Base-by-base conservation (phyloP, 139 green algal species). In the Tetraselmis chui region DNA sequence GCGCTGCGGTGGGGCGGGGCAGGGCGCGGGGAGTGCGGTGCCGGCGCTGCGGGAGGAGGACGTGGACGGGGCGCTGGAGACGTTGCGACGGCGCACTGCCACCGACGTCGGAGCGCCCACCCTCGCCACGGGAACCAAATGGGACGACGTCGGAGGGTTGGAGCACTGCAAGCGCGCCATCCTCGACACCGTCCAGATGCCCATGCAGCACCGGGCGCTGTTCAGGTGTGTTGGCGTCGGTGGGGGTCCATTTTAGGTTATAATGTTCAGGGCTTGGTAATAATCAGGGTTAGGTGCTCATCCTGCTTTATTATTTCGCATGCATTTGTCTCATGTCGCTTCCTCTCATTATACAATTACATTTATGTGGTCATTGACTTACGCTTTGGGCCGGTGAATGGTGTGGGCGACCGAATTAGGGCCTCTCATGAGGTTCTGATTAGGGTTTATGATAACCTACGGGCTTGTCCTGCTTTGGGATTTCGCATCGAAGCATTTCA, bases 131-230 rank as follows among this genome's bases (percentile, higher is more conserved):
- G 80, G 89, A 97, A 29, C 94, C 95, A 79, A 78, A 27, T 98
- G 95, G 95, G 92, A 95, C 28, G 95, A 98, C 84, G 93, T 98
- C 2, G 95, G 95, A 0, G 95, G 95, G 0, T 86, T 98, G 79
- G 91, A 94, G 67, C 90, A 94, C 28, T 91, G 93, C 32, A 97
- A 97, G 88, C 29, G 78, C n/a, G 83, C 89, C n/a, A 94, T 98
- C 59, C 86, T 97, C 29, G 95, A 98, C 85, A 98, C 95, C 0
- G 81, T 84, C 27, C 83, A 82, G 58, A 26, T 82, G 22, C 32
- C 31, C 28, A 76, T 29, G 45, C 45, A 67, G 45, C 45, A 67
- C 45, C 45, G 45, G 11, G 45, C 45, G 45, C 45, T 67, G 11
- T 67, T 67, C 45, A 67, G 45, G 45, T 67, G 45, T 80, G 29